Evolutionary conservation across 495 filamentous ascomycete species (phyloP).

Genomic region (Recurvomyces mirabilis): DNA sequence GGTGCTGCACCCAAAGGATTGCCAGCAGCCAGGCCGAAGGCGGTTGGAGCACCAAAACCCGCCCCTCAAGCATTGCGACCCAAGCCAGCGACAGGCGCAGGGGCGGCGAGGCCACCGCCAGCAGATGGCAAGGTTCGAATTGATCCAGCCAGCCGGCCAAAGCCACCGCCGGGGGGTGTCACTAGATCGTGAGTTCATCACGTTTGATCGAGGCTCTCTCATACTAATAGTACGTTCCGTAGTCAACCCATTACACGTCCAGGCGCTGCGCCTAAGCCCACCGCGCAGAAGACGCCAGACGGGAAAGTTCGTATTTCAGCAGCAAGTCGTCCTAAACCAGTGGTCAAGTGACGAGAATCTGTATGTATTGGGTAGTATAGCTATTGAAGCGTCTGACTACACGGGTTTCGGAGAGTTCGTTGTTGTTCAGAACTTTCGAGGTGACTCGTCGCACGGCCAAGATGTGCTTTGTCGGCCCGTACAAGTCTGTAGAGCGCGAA

Average conservation of each 20-base stretch:
- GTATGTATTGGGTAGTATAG: too few relatives aligned
- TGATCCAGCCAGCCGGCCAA: background rate
- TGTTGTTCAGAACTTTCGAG: too few relatives aligned
- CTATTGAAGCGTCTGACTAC: too few relatives aligned
- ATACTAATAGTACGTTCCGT: background rate
- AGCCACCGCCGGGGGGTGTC: background rate
- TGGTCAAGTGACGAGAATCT: too few relatives aligned
- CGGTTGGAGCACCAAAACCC: slow-evolving; percentile 2
- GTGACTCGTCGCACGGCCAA: too few relatives aligned
- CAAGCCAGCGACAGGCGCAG: background rate
- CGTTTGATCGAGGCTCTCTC: background rate
- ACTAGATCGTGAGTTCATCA: background rate
- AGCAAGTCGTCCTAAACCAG: slow-evolving; percentile 14
- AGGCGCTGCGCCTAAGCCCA: background rate
- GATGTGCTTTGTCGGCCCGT: too few relatives aligned
- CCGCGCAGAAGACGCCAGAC: background rate
- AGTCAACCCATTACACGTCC: background rate
- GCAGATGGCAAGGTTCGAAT: background rate
- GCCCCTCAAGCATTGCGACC: too few relatives aligned
- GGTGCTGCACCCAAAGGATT: slow-evolving; percentile 4
- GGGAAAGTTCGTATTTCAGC: slow-evolving; percentile 14
- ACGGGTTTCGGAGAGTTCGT: too few relatives aligned
- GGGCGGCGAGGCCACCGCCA: background rate
- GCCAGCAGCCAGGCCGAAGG: slow-evolving; percentile 6
- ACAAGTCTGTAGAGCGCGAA: too few relatives aligned